These are phyloP conservation scores for Myrica gale DNA, from an alignment of 306 rosid species.

Conservation along the genomic window DNA sequence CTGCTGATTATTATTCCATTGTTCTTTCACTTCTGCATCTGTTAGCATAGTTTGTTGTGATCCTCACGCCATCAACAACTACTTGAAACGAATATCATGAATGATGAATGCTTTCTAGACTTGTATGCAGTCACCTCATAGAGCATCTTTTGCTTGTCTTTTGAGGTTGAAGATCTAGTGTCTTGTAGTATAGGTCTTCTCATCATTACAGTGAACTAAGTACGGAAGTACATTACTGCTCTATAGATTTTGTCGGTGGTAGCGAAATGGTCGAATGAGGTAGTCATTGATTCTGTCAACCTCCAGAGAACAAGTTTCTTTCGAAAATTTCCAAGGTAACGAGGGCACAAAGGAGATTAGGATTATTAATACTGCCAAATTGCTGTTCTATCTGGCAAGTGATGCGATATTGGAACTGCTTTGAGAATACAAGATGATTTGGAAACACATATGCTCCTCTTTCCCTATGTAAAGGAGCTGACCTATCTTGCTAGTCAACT, in stretches of 20 bases:
- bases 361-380: too few species aligned
- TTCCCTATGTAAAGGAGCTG: neutral
- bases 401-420: too few species aligned
- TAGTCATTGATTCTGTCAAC: neutral
- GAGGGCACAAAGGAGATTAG: too few species aligned
- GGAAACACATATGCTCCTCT: neutral
- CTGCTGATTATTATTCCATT: neutral
- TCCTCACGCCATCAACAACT: neutral
- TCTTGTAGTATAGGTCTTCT: neutral
- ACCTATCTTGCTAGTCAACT: neutral
- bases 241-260: neutral
- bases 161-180: constrained; percentile 4
- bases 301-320: neutral
- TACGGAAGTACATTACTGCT: neutral
- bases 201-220: neutral
- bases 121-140: neutral
- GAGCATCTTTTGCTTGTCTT: neutral
- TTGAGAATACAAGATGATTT: too few species aligned
- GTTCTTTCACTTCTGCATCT: neutral
- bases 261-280: neutral
- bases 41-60: neutral
- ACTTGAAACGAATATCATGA: neutral
- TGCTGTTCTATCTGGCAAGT: too few species aligned
- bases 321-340: too few species aligned
- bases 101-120: constrained; percentile 1